Evolutionary conservation across 768 basidiomycete genomes (phyloP), one percentile per base, ranked within the genome.

Genomic region (Floccularia luteovirens): DNA sequence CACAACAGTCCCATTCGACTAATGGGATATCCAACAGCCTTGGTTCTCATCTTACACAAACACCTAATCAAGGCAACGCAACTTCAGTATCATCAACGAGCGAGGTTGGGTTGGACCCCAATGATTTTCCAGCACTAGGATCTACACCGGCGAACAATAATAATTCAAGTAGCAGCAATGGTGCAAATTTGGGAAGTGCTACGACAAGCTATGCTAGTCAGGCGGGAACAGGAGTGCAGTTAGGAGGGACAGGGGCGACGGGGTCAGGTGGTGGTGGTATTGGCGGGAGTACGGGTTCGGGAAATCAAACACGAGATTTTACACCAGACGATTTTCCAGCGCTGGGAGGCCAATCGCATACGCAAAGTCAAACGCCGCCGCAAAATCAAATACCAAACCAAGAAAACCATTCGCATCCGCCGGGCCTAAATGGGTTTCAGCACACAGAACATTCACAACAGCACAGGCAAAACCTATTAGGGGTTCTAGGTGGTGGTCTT

Each of bases 281-380:
- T 24, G 51, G 61, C 31, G 56, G 60, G 46, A 62, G 57, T 27
- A 59, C 61, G 36, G 55, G 59, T 40, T 52, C 59, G 35, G 50
- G 59, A 41, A 60, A 55, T 45, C 70, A 74, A 48, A 60, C 74
- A 42, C 68, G 80, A 53, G 80, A 83, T 57, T 86, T 91, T 45
- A 84, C 82, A n/a, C 77, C 82, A 28, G 88, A 90, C 49, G 90
- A 92, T 64, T 91, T 92, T 57, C 90, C 90, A 37, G 90, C 90
- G 13, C 66, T 92, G 20, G 83, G 88, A 8, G 83, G 81, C 38
- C 79, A 75, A 48, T 61, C 67, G 43, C 67, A 71, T 47, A 43
- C 66, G 43, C 61, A 62, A 52, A 54, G 49, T 31, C 64, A 64
- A 46, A 66, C 54, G 37, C 38, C 46, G 16, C 44, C 56, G 19